phyloP scores from a whole-genome alignment of 805 yeast genomes.

The Candida insectorum region DNA sequence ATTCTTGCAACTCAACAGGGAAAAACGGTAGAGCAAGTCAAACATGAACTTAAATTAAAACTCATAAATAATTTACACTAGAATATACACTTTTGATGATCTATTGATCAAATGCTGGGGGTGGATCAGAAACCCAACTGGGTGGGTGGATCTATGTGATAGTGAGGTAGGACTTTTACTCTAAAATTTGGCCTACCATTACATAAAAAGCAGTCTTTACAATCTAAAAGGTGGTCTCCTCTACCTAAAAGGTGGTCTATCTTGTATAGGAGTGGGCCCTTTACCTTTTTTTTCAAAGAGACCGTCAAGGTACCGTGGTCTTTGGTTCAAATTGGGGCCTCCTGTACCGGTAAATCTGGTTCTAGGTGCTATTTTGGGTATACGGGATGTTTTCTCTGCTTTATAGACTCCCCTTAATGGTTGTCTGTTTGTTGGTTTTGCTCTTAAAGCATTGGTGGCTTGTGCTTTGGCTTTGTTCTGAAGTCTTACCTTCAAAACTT shows the following conservation, averaged over 20 bases:
- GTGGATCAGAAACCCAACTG: no score
- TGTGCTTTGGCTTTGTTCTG: constrained; percentile 4
- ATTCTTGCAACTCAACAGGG: constrained; percentile 35
- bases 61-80: constrained; percentile 13
- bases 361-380: neutral
- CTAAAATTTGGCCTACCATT: no score
- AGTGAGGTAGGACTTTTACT: neutral
- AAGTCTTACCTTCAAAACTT: constrained; percentile 17
- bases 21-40: constrained; percentile 42
- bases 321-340: constrained; percentile 41
- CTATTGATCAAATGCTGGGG: no score
- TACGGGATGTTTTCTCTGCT: no score
- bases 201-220: no score
- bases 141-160: no score
- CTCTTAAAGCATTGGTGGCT: constrained; percentile 7
- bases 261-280: constrained; percentile 6
- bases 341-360: constrained; percentile 2
- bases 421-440: constrained; percentile 1
- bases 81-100: no score
- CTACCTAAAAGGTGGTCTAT: constrained; percentile 19
- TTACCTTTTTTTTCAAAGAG: constrained; percentile 21
- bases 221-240: constrained; percentile 16
- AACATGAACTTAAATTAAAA: constrained; percentile 34
- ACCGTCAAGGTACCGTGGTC: constrained; percentile 41
- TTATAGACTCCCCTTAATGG: no score